These are phyloP conservation scores for Aureobasidium namibiae DNA, from an alignment of 2,329 filamentous ascomycete genomes.

Conservation along the genomic window DNA sequence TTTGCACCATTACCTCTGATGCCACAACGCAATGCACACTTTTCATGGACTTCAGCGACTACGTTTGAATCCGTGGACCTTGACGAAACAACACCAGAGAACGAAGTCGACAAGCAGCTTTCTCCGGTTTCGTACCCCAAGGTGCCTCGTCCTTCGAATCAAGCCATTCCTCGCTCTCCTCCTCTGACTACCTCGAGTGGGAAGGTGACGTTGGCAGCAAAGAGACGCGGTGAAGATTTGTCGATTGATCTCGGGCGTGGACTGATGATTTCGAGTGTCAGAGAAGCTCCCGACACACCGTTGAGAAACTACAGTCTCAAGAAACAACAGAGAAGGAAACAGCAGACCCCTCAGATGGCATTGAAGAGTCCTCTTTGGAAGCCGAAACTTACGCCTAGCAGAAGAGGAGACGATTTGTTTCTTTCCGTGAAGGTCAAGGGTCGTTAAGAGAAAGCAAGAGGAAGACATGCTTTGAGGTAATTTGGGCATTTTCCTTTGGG, in stretches of 20 bases:
- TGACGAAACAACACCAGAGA: constrained; percentile 38
- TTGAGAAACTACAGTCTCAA: constrained; percentile 25
- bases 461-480: constrained; percentile 14
- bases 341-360: constrained; percentile 7
- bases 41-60: constrained; percentile 24
- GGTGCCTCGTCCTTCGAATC: constrained; percentile 39
- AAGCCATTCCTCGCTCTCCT: constrained; percentile 34
- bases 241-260: not conserved
- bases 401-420: constrained; percentile 58
- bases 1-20: not conserved
- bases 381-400: constrained; percentile 57
- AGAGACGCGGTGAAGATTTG: not conserved
- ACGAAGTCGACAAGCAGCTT: constrained; percentile 35
- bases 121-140: constrained; percentile 41
- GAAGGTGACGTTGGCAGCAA: not conserved
- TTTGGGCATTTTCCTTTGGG: not conserved
- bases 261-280: constrained; percentile 14
- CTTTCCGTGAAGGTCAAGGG: constrained; percentile 28
- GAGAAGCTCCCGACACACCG: constrained; percentile 18
- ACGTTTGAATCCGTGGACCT: constrained; percentile 40
- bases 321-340: not conserved
- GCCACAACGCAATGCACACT: not conserved
- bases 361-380: constrained; percentile 47
- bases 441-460: constrained; percentile 15
- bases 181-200: constrained; percentile 6